A percentile compares a stretch with the other conserved stretches of the same genome.
Conservation (phyloP, 306 rosid genomes). For the barrel medic (Medicago truncatula) region MtrunA17r5.0-ANR NC_053046.1:32573501-32574000, state of each 20-base stretch:
- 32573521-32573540: too few relatives aligned
- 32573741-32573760: neutral
- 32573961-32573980: slow-evolving; percentile 26
- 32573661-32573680: too few relatives aligned
- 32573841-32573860: neutral
- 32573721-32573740: too few relatives aligned
- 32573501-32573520: too few relatives aligned
- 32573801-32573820: neutral
- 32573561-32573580: too few relatives aligned
- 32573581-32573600: too few relatives aligned
- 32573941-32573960: slow-evolving; percentile 17
- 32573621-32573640: too few relatives aligned
- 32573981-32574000: slow-evolving; percentile 23
- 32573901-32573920: neutral
- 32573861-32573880: neutral
- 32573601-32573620: too few relatives aligned
- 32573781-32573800: neutral
- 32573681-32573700: too few relatives aligned
- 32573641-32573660: too few relatives aligned
- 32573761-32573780: neutral
- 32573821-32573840: neutral
- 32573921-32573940: neutral
- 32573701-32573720: too few relatives aligned
- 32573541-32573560: too few relatives aligned
- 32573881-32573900: neutral